Conservation (phyloP, 179 eudicot genomes). For the Monotropa hypopitys region DNA sequence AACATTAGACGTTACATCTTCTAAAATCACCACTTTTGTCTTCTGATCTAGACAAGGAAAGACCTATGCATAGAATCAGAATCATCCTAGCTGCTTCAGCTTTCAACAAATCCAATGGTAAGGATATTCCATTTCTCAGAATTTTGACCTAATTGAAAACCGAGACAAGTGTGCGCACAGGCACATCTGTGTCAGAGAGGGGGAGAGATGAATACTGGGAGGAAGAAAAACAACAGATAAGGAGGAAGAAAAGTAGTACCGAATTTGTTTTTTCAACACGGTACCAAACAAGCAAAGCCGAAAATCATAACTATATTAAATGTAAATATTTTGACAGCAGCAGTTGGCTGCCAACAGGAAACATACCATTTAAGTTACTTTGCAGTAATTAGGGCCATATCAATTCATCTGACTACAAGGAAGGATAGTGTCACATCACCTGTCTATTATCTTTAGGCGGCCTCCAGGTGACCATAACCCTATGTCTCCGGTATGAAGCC, state of each 20-base stretch:
- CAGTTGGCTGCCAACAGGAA: not conserved
- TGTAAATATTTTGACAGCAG: not conserved
- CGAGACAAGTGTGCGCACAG: not conserved
- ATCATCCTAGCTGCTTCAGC: not conserved
- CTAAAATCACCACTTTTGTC: no score
- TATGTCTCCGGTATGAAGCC: slow-evolving; percentile 58
- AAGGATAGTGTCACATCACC: slow-evolving; percentile 14
- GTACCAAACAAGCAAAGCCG: not conserved
- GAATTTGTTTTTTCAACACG: not conserved
- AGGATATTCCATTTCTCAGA: not conserved
- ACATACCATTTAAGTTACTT: not conserved
- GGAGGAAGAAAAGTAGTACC: no score
- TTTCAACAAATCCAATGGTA: not conserved
- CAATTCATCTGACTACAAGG: not conserved
- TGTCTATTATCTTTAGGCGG: slow-evolving; percentile 46
- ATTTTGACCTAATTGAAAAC: not conserved
- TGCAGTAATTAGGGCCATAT: not conserved
- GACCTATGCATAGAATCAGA: not conserved
- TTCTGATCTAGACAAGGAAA: not conserved
- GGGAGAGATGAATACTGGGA: not conserved
- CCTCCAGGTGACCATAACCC: slow-evolving; percentile 41
- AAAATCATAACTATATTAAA: not conserved
- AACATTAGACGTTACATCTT: no score
- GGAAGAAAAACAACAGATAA: not conserved
- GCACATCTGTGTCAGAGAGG: not conserved